Percentiles rank a stretch among this genome's conserved stretches.
phyloP scores from a whole-genome alignment of 179 eudicot species.

The Amaranthus tricolor region DNA sequence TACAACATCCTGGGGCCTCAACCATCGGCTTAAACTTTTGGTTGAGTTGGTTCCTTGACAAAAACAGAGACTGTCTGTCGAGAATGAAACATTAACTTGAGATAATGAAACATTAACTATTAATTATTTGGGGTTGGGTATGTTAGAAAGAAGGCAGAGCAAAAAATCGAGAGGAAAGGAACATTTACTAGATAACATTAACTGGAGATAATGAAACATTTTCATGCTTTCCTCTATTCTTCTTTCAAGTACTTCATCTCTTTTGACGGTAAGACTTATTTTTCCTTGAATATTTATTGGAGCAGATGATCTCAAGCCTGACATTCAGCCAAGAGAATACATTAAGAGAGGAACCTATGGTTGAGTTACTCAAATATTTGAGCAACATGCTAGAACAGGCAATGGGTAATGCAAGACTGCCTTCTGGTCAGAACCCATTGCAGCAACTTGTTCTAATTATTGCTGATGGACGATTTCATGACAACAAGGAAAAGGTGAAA shows the following conservation, averaged over 20 bases:
- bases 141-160: no score
- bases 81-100: no score
- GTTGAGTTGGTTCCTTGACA: no score
- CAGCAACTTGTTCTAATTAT: constrained; percentile 93
- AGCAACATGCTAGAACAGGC: constrained; percentile 76
- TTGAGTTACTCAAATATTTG: constrained; percentile 69
- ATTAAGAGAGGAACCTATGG: constrained; percentile 71
- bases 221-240: background rate
- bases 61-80: no score
- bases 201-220: background rate
- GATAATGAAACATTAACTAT: background rate
- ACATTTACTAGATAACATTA: background rate
- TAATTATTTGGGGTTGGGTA: no score
- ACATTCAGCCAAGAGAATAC: constrained; percentile 94
- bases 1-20: no score
- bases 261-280: constrained; percentile 1
- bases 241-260: background rate
- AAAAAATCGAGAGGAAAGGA: no score
- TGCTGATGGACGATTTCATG: constrained; percentile 89
- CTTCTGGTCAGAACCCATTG: constrained; percentile 87
- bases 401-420: constrained; percentile 71
- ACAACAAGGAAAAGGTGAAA: constrained; percentile 73
- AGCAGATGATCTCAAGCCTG: constrained; percentile 91
- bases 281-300: constrained; percentile 15
- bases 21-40: no score